Base-by-base conservation (phyloP, 192 early-diverging fungal genomes). In the Backusella tarrabulga region DNA sequence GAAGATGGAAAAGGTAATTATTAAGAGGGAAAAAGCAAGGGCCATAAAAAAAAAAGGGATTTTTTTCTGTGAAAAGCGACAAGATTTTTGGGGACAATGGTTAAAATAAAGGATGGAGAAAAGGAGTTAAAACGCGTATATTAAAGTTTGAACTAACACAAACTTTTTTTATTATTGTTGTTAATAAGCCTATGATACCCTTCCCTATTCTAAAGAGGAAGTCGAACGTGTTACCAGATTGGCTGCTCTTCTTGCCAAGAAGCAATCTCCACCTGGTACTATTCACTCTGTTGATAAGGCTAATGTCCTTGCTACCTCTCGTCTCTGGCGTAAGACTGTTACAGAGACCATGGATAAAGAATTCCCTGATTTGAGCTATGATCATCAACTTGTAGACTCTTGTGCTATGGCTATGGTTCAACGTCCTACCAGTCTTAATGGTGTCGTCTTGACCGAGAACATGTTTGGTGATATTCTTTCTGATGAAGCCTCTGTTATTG, bases 381-480 rank as follows among this genome's bases (percentile, higher is more conserved):
- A 91, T 63, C 97, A 98, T 89, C 93, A 98, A 79, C 88, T 98
- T 38, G 97, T 99, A 15, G 98, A 99, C 85, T 96, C 96, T 17
- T 95, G 95, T 38, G 93, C 98, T 67, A 99, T 99, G 98, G 90
- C 92, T 77, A 93, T 99, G 90, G 91, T 99, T 76, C 93, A 92
- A 85, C 94, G 91, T 88, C 98, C 97, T 23, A 89, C 88, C 19
- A 88, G 86, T 44, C 86, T 99, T 41, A 99, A 99, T 83, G 98
- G 98, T 75, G 90, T 99, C 54, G 90, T 99, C 41, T 85, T 99
- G 75, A 99, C 97, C 21, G 98, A 98, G 80, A 99, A 99, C 87
- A 97, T 99, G 96, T 99, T 99, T 94, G 98, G 98, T 74, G 98
- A 99, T 79, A 98, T 99, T 81, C 87, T 99, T 68, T 92, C 91